Conservation (phyloP, 129 eudicot species). For the Chrysanthemum seticuspe region DNA sequence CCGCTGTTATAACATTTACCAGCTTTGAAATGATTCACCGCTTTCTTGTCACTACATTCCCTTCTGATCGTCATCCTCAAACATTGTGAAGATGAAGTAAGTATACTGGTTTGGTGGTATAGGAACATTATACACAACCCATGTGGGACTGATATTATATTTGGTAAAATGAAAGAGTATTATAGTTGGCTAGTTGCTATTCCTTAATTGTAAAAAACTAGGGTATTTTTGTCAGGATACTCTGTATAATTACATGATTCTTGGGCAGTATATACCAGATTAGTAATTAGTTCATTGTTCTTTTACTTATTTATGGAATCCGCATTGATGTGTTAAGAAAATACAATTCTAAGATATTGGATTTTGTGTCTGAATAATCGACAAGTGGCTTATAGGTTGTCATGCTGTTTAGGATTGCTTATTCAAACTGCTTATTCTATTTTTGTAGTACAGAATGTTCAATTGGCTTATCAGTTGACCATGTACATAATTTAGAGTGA, state of each 20-base stretch:
- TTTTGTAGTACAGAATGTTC: neutral
- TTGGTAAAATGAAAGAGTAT: neutral
- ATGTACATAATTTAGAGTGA: neutral
- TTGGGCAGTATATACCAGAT: neutral
- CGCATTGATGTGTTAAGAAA: neutral
- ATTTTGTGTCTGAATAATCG: neutral
- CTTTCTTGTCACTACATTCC: conserved; percentile 52
- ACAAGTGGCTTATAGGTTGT: neutral
- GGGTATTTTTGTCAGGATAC: neutral
- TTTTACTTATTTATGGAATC: neutral
- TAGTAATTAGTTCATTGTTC: neutral
- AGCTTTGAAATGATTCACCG: conserved; percentile 98
- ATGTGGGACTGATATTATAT: conserved; percentile 5
- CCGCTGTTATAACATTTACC: conserved; percentile 94
- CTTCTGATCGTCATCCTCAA: conserved; percentile 62
- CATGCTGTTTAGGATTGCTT: neutral
- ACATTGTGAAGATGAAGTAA: conserved; percentile 42
- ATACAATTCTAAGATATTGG: neutral
- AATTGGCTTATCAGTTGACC: neutral
- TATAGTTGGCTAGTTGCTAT: neutral
- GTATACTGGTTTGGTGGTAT: neutral
- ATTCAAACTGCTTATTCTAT: neutral
- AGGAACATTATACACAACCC: conserved; percentile 14
- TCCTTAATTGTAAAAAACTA: neutral
- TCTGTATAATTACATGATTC: neutral